These are phyloP conservation scores for Vigna unguiculata DNA, from an alignment of 306 rosid genomes.

Conservation along the genomic window DNA sequence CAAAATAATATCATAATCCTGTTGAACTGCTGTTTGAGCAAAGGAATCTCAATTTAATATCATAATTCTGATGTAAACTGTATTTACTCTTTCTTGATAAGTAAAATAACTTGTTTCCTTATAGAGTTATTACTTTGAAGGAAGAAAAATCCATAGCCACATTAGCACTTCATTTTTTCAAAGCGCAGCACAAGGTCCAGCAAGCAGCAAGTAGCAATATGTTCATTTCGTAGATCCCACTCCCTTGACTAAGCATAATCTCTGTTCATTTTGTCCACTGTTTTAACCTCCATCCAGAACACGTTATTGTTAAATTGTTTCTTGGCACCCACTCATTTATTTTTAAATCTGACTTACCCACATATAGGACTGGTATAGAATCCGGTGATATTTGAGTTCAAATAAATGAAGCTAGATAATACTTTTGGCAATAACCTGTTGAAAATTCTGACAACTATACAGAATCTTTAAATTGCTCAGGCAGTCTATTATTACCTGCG, in stretches of 20 bases:
- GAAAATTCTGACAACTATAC: slow-evolving; percentile 8
- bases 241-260: slow-evolving; percentile 28
- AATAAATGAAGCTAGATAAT: neutral
- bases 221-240: neutral
- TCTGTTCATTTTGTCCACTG: neutral
- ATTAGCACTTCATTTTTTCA: neutral
- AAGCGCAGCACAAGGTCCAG: slow-evolving; percentile 6
- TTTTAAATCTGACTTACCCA: no score
- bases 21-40: slow-evolving; percentile 35
- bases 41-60: slow-evolving; percentile 4
- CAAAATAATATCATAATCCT: slow-evolving; percentile 13
- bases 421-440: slow-evolving; percentile 12
- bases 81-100: neutral
- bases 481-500: slow-evolving; percentile 20
- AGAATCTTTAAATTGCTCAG: slow-evolving; percentile 7
- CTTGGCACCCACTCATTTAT: no score
- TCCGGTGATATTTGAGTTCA: neutral
- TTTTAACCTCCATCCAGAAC: slow-evolving; percentile 11
- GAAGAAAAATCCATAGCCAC: slow-evolving; percentile 9
- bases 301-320: neutral
- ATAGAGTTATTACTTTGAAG: neutral
- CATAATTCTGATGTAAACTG: neutral
- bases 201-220: slow-evolving; percentile 27
- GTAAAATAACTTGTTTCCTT: slow-evolving; percentile 9
- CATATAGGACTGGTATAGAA: neutral